Evolutionary conservation across 1,139 yeast genomes (phyloP).

Genomic region (Protomyces lactucae-debilis): DNA sequence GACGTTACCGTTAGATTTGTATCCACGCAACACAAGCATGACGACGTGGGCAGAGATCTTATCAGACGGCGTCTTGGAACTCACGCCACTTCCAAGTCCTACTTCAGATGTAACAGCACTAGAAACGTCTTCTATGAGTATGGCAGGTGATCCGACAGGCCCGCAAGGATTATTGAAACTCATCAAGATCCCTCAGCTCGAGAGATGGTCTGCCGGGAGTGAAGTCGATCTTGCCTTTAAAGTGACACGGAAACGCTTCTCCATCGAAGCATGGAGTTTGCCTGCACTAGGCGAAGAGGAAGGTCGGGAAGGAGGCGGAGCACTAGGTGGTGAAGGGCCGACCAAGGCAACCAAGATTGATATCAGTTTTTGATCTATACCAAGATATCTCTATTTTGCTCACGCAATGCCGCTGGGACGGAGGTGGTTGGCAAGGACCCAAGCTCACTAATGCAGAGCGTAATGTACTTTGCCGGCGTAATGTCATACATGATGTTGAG

Average conservation of each 20-base stretch:
- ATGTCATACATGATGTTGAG: conserved; percentile 86
- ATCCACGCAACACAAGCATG: conserved; percentile 50
- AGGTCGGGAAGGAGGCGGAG: conserved; percentile 20
- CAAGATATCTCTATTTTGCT: conserved; percentile 24
- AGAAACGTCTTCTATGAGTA: conserved; percentile 71
- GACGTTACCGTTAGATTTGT: conserved; percentile 64
- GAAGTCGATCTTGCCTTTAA: conserved; percentile 28
- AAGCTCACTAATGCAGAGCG: conserved; percentile 90
- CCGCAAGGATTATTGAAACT: conserved; percentile 30
- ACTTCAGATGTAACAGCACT: conserved; percentile 62
- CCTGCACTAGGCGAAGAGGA: conserved; percentile 28
- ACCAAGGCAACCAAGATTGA: conserved; percentile 21
- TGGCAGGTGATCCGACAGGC: conserved; percentile 15
- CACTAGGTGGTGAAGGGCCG: conserved; percentile 7
- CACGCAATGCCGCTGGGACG: conserved; percentile 43
- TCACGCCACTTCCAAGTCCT: conserved; percentile 62
- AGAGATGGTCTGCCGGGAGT: conserved; percentile 5
- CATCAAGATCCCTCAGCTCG: conserved; percentile 26
- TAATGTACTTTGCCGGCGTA: conserved; percentile 89
- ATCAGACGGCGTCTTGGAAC: conserved; percentile 64
- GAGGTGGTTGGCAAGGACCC: conserved; percentile 97
- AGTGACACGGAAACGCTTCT: conserved; percentile 24
- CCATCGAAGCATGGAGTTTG: conserved; percentile 27
- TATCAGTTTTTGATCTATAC: conserved; percentile 2
- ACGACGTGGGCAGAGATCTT: conserved; percentile 55